These are phyloP conservation scores for Cercospora nicotianae DNA, from an alignment of 2,329 filamentous ascomycete genomes.

Conservation along the genomic window DNA sequence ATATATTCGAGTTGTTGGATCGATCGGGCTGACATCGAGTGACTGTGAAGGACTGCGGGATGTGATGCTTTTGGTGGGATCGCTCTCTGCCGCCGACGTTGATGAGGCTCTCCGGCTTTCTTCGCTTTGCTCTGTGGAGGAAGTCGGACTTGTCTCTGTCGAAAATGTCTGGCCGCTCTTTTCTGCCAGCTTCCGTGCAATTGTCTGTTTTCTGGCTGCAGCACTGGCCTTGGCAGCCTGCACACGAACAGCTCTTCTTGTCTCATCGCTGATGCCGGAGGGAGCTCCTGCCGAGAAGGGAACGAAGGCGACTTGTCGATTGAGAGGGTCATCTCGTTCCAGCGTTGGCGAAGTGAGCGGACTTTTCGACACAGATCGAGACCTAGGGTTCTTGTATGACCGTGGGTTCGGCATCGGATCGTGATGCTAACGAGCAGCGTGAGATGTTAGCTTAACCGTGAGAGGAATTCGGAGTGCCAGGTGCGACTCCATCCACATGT, in stretches of 20 bases:
- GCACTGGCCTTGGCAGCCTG: slow-evolving; percentile 27
- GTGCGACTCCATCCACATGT: background rate
- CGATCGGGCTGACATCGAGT: slow-evolving; percentile 15
- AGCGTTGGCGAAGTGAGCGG: slow-evolving; percentile 17
- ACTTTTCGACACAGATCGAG: slow-evolving; percentile 20
- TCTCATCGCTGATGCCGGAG: slow-evolving; percentile 25
- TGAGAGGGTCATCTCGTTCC: slow-evolving; percentile 20
- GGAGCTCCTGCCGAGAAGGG: slow-evolving; percentile 27
- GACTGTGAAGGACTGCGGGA: slow-evolving; percentile 17
- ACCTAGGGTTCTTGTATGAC: slow-evolving; percentile 10
- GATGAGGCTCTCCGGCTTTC: slow-evolving; percentile 17
- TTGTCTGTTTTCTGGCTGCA: slow-evolving; percentile 25
- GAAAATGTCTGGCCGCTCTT: slow-evolving; percentile 9
- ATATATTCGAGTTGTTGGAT: slow-evolving; percentile 19
- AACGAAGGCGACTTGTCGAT: slow-evolving; percentile 27
- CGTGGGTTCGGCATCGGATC: slow-evolving; percentile 18
- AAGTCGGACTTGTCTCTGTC: slow-evolving; percentile 15
- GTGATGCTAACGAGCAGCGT: background rate
- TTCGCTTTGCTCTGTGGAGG: slow-evolving; percentile 17
- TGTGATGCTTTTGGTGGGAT: slow-evolving; percentile 6
- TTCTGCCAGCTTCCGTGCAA: slow-evolving; percentile 22
- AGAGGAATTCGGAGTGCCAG: background rate
- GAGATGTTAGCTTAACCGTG: background rate
- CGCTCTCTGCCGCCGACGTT: slow-evolving; percentile 16
- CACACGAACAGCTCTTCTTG: slow-evolving; percentile 26